A percentile compares a stretch with the other conserved stretches of the same genome.
Conservation (phyloP, 495 filamentous ascomycete genomes). For the Penicillium ucsense region DNA sequence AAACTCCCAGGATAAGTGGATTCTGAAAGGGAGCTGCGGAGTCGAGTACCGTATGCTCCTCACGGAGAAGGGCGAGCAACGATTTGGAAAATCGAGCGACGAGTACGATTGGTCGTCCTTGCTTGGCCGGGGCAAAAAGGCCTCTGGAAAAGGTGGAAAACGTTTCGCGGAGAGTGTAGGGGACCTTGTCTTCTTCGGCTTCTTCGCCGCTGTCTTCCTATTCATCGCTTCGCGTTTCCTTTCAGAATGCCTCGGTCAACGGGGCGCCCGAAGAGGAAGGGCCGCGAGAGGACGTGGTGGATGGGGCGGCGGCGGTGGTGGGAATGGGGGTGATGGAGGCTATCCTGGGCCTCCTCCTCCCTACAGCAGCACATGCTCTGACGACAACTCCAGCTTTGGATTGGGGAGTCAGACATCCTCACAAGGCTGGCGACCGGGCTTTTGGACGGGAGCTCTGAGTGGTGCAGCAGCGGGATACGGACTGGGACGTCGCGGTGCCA, state of each 20-base stretch:
- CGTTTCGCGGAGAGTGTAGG: constrained; percentile 11
- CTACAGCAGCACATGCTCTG: constrained; percentile 43
- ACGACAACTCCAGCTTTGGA: constrained; percentile 21
- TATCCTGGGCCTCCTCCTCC: constrained; percentile 51
- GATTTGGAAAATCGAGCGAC: constrained; percentile 39
- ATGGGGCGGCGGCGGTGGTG: constrained; percentile 33
- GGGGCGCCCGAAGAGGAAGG: constrained; percentile 4
- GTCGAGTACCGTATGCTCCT: constrained; percentile 82
- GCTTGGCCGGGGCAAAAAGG: neutral
- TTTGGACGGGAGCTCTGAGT: constrained; percentile 69
- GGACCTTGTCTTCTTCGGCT: constrained; percentile 38
- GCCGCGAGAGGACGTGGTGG: constrained; percentile 11
- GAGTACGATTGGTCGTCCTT: neutral
- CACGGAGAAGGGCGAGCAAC: constrained; percentile 70
- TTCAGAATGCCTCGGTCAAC: constrained; percentile 12
- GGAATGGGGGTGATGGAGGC: constrained; percentile 33
- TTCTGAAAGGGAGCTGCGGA: constrained; percentile 83
- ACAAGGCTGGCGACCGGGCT: constrained; percentile 71
- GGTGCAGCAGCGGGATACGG: constrained; percentile 65
- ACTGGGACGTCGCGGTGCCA: constrained; percentile 44
- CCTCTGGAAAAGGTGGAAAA: constrained; percentile 3
- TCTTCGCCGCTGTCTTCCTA: constrained; percentile 32
- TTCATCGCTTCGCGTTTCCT: constrained; percentile 23
- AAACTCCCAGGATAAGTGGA: constrained; percentile 62
- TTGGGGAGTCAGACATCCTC: constrained; percentile 9